These are phyloP conservation scores for Apiospora sp. DNA, from an alignment of 2,329 filamentous ascomycete genomes.

Conservation along the genomic window DNA sequence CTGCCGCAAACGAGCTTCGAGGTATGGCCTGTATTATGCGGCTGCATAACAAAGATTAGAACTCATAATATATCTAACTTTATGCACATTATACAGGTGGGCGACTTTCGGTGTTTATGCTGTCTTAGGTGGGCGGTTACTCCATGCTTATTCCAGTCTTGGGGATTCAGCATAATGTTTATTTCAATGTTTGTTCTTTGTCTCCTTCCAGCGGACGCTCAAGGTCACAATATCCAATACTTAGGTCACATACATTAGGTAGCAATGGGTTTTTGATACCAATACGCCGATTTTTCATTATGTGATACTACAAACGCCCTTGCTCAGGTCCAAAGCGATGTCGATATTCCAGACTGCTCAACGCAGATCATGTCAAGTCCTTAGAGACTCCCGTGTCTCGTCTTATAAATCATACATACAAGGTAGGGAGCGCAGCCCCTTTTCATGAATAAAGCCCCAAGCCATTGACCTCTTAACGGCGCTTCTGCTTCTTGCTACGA, in stretches of 20 bases:
- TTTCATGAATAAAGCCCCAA: not conserved
- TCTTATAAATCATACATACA: conserved; percentile 15
- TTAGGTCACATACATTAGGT: not conserved
- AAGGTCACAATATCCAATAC: not conserved
- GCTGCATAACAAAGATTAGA: not conserved
- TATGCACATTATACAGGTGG: not conserved
- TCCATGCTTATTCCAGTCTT: not conserved
- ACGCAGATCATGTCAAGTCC: not conserved
- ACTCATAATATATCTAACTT: not conserved
- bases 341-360: conserved; percentile 9
- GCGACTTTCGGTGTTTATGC: too few species aligned
- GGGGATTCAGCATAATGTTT: too few species aligned
- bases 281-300: conserved; percentile 8
- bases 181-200: too few species aligned
- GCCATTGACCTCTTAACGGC: not conserved
- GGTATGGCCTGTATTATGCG: not conserved
- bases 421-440: not conserved
- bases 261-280: not conserved
- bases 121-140: too few species aligned
- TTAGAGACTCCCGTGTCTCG: not conserved
- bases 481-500: conserved; percentile 22
- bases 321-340: conserved; percentile 1
- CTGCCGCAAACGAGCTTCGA: not conserved
- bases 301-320: conserved; percentile 5
- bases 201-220: too few species aligned